Evolutionary conservation across 352 stramenopile genomes (phyloP), one percentile per base, ranked within the genome.

Genomic region (Pythium brassicae): DNA sequence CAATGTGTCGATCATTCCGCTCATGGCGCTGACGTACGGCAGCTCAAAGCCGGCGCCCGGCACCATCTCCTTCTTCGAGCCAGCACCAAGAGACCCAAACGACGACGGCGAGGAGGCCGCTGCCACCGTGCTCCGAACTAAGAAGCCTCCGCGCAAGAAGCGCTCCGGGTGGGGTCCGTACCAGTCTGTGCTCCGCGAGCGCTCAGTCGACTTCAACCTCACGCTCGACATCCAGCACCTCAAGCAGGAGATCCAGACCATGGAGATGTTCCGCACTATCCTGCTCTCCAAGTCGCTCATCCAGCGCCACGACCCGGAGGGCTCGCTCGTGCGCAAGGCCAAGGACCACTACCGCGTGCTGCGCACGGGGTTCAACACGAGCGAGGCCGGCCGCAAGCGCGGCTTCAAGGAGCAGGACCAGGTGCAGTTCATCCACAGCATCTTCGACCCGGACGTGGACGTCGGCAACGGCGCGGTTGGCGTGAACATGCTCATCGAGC

Each of bases 151-250:
- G 20, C 42, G 20, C 42, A 59, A 59, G 53, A 59, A 55, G 52
- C 51, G 34, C 34, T 50, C 49, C 2, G 60, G 60, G 1, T 66
- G 60, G 55, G 57, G 61, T 7, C 50, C 57, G 1, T 68, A 56
- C 46, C 57, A 46, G 35, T 68, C 57, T 2, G 51, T 65, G 32
- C 56, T 63, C 45, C 59, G 60, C 20, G 67, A 79, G 46, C 62
- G 63, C 22, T 62, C 70, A 9, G 59, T 63, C 5, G 39, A 61
- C 32, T 71, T 72, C 53, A 74, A 74, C 34, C 54, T 80, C 26
- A 56, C 65, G 53, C 58, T 80, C 15, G 68, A 80, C 50, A 54
- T 76, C 17, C 59, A 77, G 54, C 66, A 50, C n/a, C 49, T 80
- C 40, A 57, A 67, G 44, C 69, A 72, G 40, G 71, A 77, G 53